phyloP scores from a whole-genome alignment of 768 basidiomycete species.

The Pleurotus citrinopileatus region DNA sequence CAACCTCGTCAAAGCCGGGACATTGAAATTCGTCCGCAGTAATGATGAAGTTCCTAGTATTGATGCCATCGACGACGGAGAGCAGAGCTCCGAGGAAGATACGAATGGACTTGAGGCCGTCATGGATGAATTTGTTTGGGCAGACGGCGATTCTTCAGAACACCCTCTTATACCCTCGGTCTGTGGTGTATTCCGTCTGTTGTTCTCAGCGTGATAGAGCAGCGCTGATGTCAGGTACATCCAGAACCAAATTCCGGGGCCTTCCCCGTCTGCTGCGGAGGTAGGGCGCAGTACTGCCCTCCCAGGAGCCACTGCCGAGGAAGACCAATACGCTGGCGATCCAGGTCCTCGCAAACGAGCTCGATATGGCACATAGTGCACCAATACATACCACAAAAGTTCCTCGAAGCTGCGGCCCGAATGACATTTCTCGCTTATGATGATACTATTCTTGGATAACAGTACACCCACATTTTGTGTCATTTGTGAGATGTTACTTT shows the following conservation, averaged over 20 bases:
- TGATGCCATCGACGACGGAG: constrained; percentile 5
- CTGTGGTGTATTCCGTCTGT: background rate
- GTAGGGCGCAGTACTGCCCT: background rate
- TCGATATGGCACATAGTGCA: constrained; percentile 1
- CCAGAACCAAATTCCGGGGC: background rate
- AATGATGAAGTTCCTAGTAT: constrained; percentile 12
- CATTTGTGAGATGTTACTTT: too few relatives aligned
- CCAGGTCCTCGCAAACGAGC: background rate
- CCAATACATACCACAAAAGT: too few relatives aligned
- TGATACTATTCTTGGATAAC: too few relatives aligned
- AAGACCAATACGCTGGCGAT: background rate
- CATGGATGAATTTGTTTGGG: constrained; percentile 5
- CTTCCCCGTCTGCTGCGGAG: background rate
- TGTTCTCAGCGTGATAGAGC: background rate
- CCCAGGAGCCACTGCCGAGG: background rate
- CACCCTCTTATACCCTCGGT: background rate
- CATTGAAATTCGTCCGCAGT: constrained; percentile 40
- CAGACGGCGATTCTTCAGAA: background rate
- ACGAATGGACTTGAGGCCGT: background rate
- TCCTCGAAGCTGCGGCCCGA: background rate
- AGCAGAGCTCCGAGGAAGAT: constrained; percentile 7
- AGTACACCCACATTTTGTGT: too few relatives aligned
- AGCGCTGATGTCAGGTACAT: too few relatives aligned
- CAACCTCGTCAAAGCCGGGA: constrained; percentile 45
- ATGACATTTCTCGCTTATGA: too few relatives aligned